phyloP scores from a whole-genome alignment of 768 basidiomycete genomes.

The Hypholoma fasciculare region DNA sequence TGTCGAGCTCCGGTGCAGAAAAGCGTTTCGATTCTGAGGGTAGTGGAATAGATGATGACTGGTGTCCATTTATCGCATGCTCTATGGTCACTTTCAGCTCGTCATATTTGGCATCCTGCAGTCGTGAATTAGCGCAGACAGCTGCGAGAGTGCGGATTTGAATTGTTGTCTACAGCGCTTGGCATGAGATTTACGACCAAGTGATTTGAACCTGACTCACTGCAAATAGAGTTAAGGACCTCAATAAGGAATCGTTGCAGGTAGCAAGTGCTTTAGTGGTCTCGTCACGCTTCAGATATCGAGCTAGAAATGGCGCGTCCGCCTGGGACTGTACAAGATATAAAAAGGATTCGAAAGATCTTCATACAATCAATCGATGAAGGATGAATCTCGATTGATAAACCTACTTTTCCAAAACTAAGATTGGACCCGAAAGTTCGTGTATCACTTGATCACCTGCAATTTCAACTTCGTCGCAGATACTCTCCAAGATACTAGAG shows the following conservation, averaged over 20 bases:
- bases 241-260: conserved; percentile 53
- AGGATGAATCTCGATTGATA: background rate
- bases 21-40: conserved; percentile 11
- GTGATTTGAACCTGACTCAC: conserved; percentile 5
- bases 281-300: conserved; percentile 68
- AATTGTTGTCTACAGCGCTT: conserved; percentile 12
- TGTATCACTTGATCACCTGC: conserved; percentile 41
- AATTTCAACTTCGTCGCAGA: conserved; percentile 51
- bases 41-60: background rate
- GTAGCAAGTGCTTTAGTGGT: conserved; percentile 41
- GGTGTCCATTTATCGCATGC: conserved; percentile 5
- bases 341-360: conserved; percentile 29
- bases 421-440: conserved; percentile 48
- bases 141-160: conserved; percentile 27
- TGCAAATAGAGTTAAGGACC: conserved; percentile 42
- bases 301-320: conserved; percentile 63
- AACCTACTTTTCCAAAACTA: conserved; percentile 41
- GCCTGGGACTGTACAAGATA: conserved; percentile 40
- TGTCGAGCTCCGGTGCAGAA: conserved; percentile 19
- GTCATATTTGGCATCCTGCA: conserved; percentile 15
- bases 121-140: conserved; percentile 19
- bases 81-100: conserved; percentile 14
- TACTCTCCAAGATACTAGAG: conserved; percentile 55
- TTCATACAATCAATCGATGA: conserved; percentile 1
- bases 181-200: background rate